Conservation (phyloP, 2,329 filamentous ascomycete species). For the Fusarium paranaense region DNA sequence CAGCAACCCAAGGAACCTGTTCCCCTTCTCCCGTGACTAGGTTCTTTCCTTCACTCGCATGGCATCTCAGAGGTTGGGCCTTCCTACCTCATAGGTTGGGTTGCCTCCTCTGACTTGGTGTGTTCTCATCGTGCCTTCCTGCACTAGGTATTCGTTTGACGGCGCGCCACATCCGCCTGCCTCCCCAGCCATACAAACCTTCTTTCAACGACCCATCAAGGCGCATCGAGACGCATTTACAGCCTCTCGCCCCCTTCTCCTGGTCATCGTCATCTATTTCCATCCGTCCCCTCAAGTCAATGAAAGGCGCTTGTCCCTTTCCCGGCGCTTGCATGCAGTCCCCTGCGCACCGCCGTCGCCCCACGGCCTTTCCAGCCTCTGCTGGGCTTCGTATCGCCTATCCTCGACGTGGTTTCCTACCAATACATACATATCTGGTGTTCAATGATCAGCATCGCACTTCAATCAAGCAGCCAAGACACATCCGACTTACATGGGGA, state of each 20-base stretch:
- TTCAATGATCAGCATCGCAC: constrained; percentile 18
- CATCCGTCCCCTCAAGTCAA: neutral
- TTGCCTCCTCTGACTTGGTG: constrained; percentile 10
- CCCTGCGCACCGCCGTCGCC: neutral
- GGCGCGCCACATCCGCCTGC: constrained; percentile 34
- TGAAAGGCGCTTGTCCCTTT: neutral
- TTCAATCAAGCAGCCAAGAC: neutral
- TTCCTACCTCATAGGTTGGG: neutral
- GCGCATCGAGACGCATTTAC: neutral
- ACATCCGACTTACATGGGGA: constrained; percentile 64
- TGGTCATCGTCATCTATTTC: neutral
- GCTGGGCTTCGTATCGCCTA: neutral
- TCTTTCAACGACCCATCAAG: constrained; percentile 35
- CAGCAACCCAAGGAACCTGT: neutral
- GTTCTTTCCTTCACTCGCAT: neutral
- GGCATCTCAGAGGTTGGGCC: constrained; percentile 7
- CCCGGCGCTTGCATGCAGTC: neutral
- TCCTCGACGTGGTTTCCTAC: constrained; percentile 61
- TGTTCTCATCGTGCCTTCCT: constrained; percentile 24
- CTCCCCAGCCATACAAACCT: constrained; percentile 37
- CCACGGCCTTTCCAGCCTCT: neutral
- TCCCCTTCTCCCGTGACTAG: neutral
- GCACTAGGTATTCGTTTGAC: constrained; percentile 29
- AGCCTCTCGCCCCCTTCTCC: neutral
- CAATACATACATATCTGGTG: constrained; percentile 71